Evolutionary conservation across 345 rosid genomes (phyloP).

Genomic region (Populus nigra): DNA sequence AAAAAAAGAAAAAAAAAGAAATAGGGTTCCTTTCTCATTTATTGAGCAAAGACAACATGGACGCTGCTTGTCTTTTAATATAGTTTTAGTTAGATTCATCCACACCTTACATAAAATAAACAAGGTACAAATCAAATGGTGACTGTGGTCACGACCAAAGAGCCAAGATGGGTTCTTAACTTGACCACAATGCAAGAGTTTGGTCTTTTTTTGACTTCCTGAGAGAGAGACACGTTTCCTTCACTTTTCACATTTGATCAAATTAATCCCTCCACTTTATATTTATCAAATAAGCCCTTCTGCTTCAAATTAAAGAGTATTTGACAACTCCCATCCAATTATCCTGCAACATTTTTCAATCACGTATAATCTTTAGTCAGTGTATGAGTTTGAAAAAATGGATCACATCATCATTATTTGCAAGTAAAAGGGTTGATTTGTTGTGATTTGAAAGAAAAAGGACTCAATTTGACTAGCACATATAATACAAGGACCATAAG

Average conservation of each 20-base stretch:
- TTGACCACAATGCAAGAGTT: conserved; percentile 21
- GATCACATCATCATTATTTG: neutral
- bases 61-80: neutral
- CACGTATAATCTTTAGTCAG: neutral
- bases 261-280: neutral
- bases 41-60: neutral
- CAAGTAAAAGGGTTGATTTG: neutral
- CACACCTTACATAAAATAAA: neutral
- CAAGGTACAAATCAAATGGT: neutral
- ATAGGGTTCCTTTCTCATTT: neutral
- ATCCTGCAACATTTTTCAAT: no score
- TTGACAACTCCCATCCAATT: neutral
- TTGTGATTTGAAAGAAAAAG: neutral
- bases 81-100: neutral
- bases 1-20: neutral
- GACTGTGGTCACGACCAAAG: conserved; percentile 8
- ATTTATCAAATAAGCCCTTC: neutral
- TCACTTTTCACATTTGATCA: neutral
- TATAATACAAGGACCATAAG: neutral
- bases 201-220: neutral
- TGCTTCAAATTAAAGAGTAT: neutral
- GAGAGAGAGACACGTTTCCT: neutral
- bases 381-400: neutral
- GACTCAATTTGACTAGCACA: neutral
- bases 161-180: neutral